Conservation (phyloP, 306 rosid species). For the Pyrus betulifolia region DNA sequence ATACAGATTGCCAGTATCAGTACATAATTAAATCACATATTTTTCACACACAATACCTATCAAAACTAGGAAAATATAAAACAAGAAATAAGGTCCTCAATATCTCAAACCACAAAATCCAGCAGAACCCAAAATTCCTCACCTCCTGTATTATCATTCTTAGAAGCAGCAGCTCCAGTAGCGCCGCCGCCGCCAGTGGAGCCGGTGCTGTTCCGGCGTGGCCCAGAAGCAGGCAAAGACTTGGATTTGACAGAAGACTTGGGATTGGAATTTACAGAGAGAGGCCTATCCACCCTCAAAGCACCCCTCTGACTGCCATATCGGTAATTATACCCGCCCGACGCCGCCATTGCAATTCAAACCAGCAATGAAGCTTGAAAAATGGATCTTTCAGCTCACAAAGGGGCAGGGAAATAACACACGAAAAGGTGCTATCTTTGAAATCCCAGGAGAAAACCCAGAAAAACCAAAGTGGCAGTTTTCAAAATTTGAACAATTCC, state of each 20-base stretch:
- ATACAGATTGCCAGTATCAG: not conserved
- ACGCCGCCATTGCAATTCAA: conserved; percentile 54
- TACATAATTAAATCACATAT: not conserved
- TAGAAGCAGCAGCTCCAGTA: conserved; percentile 28
- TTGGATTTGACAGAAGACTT: conserved; percentile 55
- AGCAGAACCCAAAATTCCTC: not conserved
- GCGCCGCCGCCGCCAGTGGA: conserved; percentile 16
- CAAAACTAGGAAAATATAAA: not conserved
- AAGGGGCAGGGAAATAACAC: conserved; percentile 14
- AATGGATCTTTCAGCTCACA: conserved; percentile 3
- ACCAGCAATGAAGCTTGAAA: not conserved
- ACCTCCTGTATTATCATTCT: conserved; percentile 67
- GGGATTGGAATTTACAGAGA: conserved; percentile 42
- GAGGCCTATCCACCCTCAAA: conserved; percentile 45
- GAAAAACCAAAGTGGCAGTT: conserved; percentile 2
- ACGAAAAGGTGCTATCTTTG: not conserved
- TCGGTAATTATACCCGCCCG: conserved; percentile 40
- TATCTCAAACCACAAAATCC: conserved; percentile 13
- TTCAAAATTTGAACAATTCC: not conserved
- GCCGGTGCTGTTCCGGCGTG: conserved; percentile 74
- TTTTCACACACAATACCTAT: not conserved
- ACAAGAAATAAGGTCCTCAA: not conserved
- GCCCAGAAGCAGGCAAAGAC: conserved; percentile 41
- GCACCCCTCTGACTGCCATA: conserved; percentile 56
- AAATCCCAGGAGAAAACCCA: not conserved